These are phyloP conservation scores for Arthroderma sp. DNA, from an alignment of 2,329 filamentous ascomycete genomes.

Conservation along the genomic window DNA sequence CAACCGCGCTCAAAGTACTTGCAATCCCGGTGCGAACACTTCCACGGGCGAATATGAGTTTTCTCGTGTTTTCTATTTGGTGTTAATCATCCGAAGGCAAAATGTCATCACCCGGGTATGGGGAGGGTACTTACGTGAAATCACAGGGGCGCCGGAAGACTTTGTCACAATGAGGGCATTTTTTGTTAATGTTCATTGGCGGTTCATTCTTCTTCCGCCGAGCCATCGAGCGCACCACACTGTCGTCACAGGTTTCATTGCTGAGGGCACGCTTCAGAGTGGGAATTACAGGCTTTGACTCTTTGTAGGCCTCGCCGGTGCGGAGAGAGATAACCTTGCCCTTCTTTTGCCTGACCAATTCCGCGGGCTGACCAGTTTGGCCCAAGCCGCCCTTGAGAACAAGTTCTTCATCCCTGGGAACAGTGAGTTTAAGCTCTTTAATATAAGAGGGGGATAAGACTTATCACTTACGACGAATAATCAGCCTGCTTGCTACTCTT, in stretches of 20 bases:
- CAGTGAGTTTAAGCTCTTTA: conserved; percentile 23
- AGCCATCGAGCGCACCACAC: conserved; percentile 86
- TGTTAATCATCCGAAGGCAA: conserved; percentile 7
- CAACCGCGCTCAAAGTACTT: conserved; percentile 84
- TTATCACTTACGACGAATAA: conserved; percentile 33
- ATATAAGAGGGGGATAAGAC: neutral
- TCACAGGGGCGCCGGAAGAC: conserved; percentile 96
- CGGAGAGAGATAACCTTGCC: conserved; percentile 68
- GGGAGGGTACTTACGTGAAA: conserved; percentile 45
- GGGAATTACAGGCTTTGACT: conserved; percentile 17
- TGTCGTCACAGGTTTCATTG: conserved; percentile 55
- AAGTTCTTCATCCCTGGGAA: conserved; percentile 53
- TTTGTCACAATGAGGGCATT: conserved; percentile 74
- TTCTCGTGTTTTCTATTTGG: conserved; percentile 72
- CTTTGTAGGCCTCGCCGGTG: conserved; percentile 51
- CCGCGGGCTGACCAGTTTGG: conserved; percentile 67
- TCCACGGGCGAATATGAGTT: conserved; percentile 92
- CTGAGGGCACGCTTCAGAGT: conserved; percentile 41
- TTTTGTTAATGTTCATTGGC: conserved; percentile 69
- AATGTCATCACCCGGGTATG: neutral
- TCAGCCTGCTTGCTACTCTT: conserved; percentile 34
- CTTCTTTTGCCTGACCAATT: conserved; percentile 71
- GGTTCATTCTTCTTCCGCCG: conserved; percentile 86
- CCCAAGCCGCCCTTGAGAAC: conserved; percentile 69
- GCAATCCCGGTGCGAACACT: conserved; percentile 70